phyloP scores from a whole-genome alignment of 257 asterid genomes.

The Verbena officinalis region DNA sequence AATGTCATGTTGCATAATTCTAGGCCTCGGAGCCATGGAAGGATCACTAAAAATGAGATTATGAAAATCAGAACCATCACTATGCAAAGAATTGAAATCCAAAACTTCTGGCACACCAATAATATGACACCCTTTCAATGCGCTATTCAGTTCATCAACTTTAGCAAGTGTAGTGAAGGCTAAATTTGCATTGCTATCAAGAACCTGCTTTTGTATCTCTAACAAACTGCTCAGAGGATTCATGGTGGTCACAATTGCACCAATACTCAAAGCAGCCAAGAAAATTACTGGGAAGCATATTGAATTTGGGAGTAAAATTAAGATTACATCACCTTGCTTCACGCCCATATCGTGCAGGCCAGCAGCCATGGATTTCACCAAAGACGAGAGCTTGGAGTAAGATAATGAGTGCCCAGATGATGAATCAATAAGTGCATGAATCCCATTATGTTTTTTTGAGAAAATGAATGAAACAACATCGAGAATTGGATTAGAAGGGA shows the following conservation, averaged over 20 bases:
- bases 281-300: conserved; percentile 62
- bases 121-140: conserved; percentile 42
- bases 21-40: conserved; percentile 54
- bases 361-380: conserved; percentile 71
- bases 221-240: conserved; percentile 62
- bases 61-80: conserved; percentile 37
- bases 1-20: conserved; percentile 55
- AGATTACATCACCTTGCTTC: conserved; percentile 63
- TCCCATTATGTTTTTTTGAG: conserved; percentile 61
- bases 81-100: conserved; percentile 21
- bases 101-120: conserved; percentile 60
- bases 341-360: conserved; percentile 69
- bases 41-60: conserved; percentile 61
- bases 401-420: conserved; percentile 61
- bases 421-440: conserved; percentile 66
- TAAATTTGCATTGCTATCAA: conserved; percentile 49
- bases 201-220: conserved; percentile 62
- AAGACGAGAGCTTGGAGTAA: conserved; percentile 46
- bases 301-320: conserved; percentile 70
- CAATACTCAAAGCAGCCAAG: conserved; percentile 64
- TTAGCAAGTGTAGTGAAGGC: conserved; percentile 45
- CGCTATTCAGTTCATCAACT: conserved; percentile 40
- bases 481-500: conserved; percentile 66
- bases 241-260: conserved; percentile 67
- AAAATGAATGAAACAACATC: conserved; percentile 73